Conservation (phyloP, 345 rosid genomes). For the Alliaria petiolata region DNA sequence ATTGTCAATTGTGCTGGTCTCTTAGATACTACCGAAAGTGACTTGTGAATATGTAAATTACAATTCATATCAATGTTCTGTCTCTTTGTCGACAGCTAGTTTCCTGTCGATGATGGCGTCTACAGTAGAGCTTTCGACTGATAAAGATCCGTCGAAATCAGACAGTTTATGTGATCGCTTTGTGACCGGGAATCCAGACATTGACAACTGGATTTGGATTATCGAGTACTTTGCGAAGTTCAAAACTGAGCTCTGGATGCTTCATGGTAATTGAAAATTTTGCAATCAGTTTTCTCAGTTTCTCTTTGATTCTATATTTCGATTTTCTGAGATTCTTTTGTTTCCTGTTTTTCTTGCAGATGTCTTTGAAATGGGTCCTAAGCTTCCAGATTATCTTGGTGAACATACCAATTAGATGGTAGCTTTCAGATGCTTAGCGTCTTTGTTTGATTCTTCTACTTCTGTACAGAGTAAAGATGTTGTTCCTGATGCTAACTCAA, state of each 20-base stretch:
- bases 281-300: not conserved
- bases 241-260: conserved; percentile 28
- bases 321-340: not conserved
- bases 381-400: conserved; percentile 32
- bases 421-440: conserved; percentile 33
- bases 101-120: not conserved
- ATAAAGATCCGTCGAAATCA: not conserved
- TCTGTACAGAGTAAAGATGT: not conserved
- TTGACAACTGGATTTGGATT: conserved; percentile 27
- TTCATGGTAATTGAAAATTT: conserved; percentile 16
- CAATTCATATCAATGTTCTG: too few species aligned
- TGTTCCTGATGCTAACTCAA: conserved; percentile 5
- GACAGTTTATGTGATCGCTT: not conserved
- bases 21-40: too few species aligned
- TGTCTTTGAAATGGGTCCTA: conserved; percentile 30
- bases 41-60: too few species aligned
- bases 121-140: not conserved
- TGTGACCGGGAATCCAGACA: conserved; percentile 17
- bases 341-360: not conserved
- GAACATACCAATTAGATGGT: conserved; percentile 28
- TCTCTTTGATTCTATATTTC: not conserved
- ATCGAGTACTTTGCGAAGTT: conserved; percentile 31
- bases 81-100: not conserved
- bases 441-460: conserved; percentile 18
- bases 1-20: too few species aligned